Evolutionary conservation across 2,329 filamentous ascomycete genomes (phyloP).

Genomic region (Nannizziopsis barbatae): DNA sequence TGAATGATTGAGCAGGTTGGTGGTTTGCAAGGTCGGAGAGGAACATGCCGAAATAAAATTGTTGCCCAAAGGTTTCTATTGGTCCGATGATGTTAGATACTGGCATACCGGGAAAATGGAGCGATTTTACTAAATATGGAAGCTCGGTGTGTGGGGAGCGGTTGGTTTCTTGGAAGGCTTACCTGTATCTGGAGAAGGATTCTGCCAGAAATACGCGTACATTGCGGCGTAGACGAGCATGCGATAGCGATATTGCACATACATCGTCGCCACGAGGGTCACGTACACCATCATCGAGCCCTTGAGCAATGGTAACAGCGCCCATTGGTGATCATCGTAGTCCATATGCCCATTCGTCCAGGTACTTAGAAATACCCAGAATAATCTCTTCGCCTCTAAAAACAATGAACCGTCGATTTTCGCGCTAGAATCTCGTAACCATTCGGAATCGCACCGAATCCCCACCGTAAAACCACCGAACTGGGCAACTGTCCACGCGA

Average conservation of each 20-base stretch:
- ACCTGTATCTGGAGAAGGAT: conserved; percentile 38
- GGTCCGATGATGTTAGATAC: background rate
- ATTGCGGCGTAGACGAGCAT: conserved; percentile 35
- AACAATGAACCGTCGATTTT: conserved; percentile 34
- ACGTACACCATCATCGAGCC: conserved; percentile 40
- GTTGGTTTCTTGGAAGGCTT: conserved; percentile 15
- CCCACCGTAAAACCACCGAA: conserved; percentile 41
- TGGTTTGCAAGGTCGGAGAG: conserved; percentile 43
- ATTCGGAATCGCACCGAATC: conserved; percentile 40
- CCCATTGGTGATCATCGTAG: conserved; percentile 48
- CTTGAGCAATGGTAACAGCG: conserved; percentile 37
- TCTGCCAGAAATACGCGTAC: conserved; percentile 41
- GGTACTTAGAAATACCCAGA: conserved; percentile 37
- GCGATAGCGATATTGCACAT: conserved; percentile 37
- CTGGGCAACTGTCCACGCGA: conserved; percentile 42
- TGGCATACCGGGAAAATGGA: background rate
- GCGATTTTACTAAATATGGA: background rate
- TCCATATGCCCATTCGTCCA: conserved; percentile 44
- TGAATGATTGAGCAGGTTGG: conserved; percentile 36
- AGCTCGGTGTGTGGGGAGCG: no score
- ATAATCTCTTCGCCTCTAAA: conserved; percentile 37
- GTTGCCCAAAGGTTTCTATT: conserved; percentile 44
- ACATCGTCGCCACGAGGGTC: conserved; percentile 36
- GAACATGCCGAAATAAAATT: conserved; percentile 43
- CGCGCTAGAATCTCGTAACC: conserved; percentile 42